phyloP scores from a whole-genome alignment of 331 rosid species.

The Quercus tomentella region DNA sequence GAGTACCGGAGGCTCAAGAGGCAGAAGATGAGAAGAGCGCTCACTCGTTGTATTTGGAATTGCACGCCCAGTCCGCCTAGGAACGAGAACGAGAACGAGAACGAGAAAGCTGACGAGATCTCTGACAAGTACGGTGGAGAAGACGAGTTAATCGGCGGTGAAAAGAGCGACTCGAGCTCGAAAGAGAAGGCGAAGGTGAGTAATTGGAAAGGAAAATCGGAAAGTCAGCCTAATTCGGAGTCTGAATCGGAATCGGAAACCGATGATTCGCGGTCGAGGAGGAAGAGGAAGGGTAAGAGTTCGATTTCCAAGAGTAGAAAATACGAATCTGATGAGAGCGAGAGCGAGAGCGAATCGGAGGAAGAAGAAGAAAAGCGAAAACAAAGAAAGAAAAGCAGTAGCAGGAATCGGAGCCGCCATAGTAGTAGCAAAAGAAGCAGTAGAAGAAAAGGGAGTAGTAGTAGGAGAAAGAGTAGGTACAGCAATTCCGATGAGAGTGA shows the following conservation, averaged over 20 bases:
- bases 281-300: slow-evolving; percentile 27
- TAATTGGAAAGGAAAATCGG: slow-evolving; percentile 9
- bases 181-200: slow-evolving; percentile 12
- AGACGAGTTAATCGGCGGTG: background rate
- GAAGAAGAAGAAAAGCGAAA: slow-evolving; percentile 10
- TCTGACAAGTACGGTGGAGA: slow-evolving; percentile 23
- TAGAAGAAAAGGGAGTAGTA: too few relatives aligned
- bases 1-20: slow-evolving; percentile 72
- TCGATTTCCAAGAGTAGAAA: slow-evolving; percentile 25
- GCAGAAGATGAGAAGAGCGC: slow-evolving; percentile 67
- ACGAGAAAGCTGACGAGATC: slow-evolving; percentile 45
- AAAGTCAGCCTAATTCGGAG: background rate
- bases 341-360: slow-evolving; percentile 29
- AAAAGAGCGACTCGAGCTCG: slow-evolving; percentile 10
- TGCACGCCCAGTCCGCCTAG: slow-evolving; percentile 88
- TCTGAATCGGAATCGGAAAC: background rate
- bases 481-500: slow-evolving; percentile 47
- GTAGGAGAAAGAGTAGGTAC: slow-evolving; percentile 29
- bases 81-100: slow-evolving; percentile 47
- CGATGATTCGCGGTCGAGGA: slow-evolving; percentile 38
- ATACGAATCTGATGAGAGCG: slow-evolving; percentile 29
- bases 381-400: too few relatives aligned
- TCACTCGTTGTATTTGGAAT: slow-evolving; percentile 71
- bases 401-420: too few relatives aligned
- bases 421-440: too few relatives aligned